Evolutionary conservation across 129 eudicot genomes (phyloP).

Genomic region (Gnaphalium uliginosum): DNA sequence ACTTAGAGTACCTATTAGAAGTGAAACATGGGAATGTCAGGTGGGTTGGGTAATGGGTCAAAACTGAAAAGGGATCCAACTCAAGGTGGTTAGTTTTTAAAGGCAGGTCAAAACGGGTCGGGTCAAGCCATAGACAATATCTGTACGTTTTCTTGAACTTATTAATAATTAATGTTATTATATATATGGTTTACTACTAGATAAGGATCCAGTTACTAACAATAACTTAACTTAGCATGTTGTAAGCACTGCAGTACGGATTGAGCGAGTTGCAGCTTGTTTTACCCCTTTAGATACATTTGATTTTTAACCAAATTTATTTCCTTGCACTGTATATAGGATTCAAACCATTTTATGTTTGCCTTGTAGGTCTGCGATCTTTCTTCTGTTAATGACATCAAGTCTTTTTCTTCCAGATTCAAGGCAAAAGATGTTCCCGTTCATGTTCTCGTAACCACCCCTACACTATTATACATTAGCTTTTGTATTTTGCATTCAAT

Average conservation of each 20-base stretch:
- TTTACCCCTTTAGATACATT: background rate
- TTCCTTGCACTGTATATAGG: background rate
- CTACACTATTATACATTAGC: background rate
- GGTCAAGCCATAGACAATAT: too few species aligned
- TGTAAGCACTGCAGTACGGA: background rate
- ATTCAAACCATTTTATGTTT: background rate
- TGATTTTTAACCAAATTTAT: too few species aligned
- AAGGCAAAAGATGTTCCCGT: conserved; percentile 67
- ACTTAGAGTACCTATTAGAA: too few species aligned
- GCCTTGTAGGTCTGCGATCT: conserved; percentile 80
- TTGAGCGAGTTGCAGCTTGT: background rate
- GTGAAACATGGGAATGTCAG: background rate
- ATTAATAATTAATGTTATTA: too few species aligned
- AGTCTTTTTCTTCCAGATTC: conserved; percentile 76
- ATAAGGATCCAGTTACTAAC: background rate
- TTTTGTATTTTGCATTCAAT: background rate
- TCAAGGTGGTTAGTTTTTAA: too few species aligned
- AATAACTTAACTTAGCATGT: background rate
- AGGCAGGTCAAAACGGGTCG: too few species aligned
- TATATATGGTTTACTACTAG: too few species aligned
- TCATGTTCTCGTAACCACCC: conserved; percentile 74
- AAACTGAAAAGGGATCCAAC: background rate
- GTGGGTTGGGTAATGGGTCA: background rate
- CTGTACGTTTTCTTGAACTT: too few species aligned
- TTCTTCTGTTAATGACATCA: conserved; percentile 67